Evolutionary conservation across 257 asterid genomes (phyloP), one percentile per base, ranked within the genome.

Genomic region (Gardenia jasminoides): DNA sequence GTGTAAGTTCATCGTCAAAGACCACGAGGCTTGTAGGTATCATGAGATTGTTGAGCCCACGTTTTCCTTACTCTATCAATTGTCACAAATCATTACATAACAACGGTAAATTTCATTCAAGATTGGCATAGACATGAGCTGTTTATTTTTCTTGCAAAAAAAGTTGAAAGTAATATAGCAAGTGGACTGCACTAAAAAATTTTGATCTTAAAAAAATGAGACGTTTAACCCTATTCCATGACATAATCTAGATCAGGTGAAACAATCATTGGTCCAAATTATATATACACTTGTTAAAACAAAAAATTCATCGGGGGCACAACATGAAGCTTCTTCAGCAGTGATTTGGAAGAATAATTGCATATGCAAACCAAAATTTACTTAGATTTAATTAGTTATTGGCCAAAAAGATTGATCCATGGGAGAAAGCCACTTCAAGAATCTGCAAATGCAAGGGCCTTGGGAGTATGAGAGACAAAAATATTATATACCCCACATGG

Each of bases 31-130:
- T 28, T 7, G 17, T 15, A 7, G 13, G 65, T 16, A 30, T 66
- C 74, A 11, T 47, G 80, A 77, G 48, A 22, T 67, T 33, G 54
- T 67, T 67, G 56, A 50, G 30, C 26, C 26, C 74, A 67, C 69
- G 80, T 77, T 77, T 77, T 54, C 43, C 43, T 46, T 0, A 16
- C 10, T 19, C 48, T 10, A 65, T 30, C 54, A 31, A 65, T 76
- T 46, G 54, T 30, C 56, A 24, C 24, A 66, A 24, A 76, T 48
- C 67, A 13, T 47, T 15, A 36, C 80, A 67, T 47, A 52, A 77
- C 50, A 26, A 20, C 50, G 19, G 30, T 15, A 24, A 36, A 17
- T 59, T 58, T 22, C 39, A 36, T 46, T 28, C 6, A 12, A 2
- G 1, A 16, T 30, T 66, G 1, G 19, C 30, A 28, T 64, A 64